Evolutionary conservation across 257 asterid genomes (phyloP).

Genomic region (Handroanthus guayacan): DNA sequence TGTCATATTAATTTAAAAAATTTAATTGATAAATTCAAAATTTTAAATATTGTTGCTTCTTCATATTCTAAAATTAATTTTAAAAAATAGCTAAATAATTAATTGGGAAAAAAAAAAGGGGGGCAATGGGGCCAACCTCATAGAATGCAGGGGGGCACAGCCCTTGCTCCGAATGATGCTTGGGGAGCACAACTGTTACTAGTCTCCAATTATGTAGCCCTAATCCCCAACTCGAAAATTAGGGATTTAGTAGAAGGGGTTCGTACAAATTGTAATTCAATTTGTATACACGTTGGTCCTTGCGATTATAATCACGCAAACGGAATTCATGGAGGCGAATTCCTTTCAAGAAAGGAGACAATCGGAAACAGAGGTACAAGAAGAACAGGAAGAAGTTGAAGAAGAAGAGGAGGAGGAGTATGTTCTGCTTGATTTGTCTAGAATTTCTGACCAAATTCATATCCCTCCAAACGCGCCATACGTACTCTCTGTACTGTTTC

Average conservation of each 20-base stretch:
- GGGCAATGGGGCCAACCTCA: too few species aligned
- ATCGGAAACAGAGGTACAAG: conserved; percentile 20
- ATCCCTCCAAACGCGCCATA: conserved; percentile 79
- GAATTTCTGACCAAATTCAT: conserved; percentile 47
- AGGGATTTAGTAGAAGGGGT: neutral
- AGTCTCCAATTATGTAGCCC: neutral
- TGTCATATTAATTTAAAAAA: too few species aligned
- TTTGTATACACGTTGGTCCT: neutral
- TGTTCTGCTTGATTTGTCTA: conserved; percentile 70
- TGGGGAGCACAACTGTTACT: too few species aligned
- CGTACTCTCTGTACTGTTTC: conserved; percentile 62
- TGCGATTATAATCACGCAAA: neutral
- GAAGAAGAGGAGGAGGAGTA: conserved; percentile 62
- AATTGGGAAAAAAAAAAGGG: too few species aligned
- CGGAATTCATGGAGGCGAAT: conserved; percentile 15
- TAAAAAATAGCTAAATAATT: too few species aligned
- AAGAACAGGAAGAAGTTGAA: conserved; percentile 41
- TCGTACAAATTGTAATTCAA: neutral
- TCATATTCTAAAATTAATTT: too few species aligned
- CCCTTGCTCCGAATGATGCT: too few species aligned
- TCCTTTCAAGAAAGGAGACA: conserved; percentile 23
- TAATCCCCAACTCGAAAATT: neutral
- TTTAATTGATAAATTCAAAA: too few species aligned
- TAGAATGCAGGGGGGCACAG: too few species aligned
- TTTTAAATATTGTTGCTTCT: too few species aligned